Evolutionary conservation across 2,329 filamentous ascomycete species (phyloP).

Genomic region (Cylindrodendrum hubeiense): DNA sequence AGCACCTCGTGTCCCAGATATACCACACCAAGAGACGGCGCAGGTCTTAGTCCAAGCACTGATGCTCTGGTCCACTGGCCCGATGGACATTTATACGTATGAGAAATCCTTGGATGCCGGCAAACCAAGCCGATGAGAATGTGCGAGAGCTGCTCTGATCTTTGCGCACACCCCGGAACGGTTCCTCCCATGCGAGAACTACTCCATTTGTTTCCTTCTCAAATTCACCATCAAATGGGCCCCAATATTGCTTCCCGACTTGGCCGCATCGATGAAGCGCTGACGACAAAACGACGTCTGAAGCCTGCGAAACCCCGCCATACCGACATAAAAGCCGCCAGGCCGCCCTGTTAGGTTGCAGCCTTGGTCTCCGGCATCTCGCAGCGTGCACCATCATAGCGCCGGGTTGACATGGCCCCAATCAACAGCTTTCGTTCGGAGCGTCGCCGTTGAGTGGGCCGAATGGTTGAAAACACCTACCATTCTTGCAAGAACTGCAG

Average conservation of each 20-base stretch:
- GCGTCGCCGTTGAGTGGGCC: slow-evolving; percentile 28
- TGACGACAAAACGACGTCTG: slow-evolving; percentile 22
- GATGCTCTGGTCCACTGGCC: slow-evolving; percentile 81
- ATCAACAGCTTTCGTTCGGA: slow-evolving; percentile 22
- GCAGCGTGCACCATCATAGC: slow-evolving; percentile 22
- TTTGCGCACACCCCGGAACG: slow-evolving; percentile 1
- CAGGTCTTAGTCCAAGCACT: slow-evolving; percentile 75
- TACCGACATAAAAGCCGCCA: slow-evolving; percentile 8
- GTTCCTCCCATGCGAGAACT: slow-evolving; percentile 4
- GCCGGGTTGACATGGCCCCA: slow-evolving; percentile 37
- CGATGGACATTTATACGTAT: slow-evolving; percentile 79
- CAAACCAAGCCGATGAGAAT: slow-evolving; percentile 3
- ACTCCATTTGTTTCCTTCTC: background rate
- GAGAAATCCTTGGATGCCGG: slow-evolving; percentile 64
- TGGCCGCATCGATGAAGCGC: background rate
- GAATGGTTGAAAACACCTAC: slow-evolving; percentile 27
- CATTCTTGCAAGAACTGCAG: slow-evolving; percentile 34
- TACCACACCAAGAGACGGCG: slow-evolving; percentile 25
- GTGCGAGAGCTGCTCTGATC: slow-evolving; percentile 8
- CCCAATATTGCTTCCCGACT: slow-evolving; percentile 1
- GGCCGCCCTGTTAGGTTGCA: slow-evolving; percentile 13
- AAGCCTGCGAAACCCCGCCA: slow-evolving; percentile 18
- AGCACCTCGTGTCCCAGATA: slow-evolving; percentile 18
- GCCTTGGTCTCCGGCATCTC: slow-evolving; percentile 18
- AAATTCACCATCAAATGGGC: slow-evolving; percentile 4